phyloP scores from a whole-genome alignment of 2,329 filamentous ascomycete species.

The Raffaelea deltoideospora region DNA sequence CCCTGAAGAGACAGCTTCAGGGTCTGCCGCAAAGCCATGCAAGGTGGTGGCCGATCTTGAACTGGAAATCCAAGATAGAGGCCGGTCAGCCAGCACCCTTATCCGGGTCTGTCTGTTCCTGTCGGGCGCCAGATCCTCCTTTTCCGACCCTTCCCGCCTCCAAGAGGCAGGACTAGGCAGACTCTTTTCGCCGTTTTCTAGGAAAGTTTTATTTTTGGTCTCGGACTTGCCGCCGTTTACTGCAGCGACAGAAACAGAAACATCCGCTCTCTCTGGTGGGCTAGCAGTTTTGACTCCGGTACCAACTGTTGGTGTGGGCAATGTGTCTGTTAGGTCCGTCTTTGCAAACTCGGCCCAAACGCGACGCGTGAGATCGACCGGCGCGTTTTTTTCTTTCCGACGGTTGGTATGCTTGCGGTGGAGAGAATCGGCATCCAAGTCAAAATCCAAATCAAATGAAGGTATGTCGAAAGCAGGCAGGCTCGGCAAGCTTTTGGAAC shows the following conservation, averaged over 20 bases:
- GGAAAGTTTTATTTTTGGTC: too few species aligned
- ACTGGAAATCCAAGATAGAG: conserved; percentile 36
- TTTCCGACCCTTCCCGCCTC: not conserved
- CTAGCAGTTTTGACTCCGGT: too few species aligned
- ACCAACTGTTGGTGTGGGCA: too few species aligned
- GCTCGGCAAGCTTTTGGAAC: conserved; percentile 19
- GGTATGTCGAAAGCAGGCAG: conserved; percentile 34
- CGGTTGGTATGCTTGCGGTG: not conserved
- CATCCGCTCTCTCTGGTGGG: too few species aligned
- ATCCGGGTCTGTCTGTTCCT: conserved; percentile 20
- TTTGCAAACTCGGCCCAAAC: conserved; percentile 8
- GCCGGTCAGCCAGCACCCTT: conserved; percentile 31
- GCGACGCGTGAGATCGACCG: conserved; percentile 1
- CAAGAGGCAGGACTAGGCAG: too few species aligned
- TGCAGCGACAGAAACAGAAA: too few species aligned
- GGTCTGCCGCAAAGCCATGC: too few species aligned
- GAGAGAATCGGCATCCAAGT: conserved; percentile 18
- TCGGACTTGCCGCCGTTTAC: too few species aligned
- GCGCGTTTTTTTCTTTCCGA: not conserved
- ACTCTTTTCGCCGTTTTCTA: too few species aligned
- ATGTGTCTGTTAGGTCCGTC: not conserved
- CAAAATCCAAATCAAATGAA: conserved; percentile 35
- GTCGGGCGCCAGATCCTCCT: not conserved
- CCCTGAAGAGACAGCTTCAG: too few species aligned
- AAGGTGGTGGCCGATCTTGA: conserved; percentile 26